phyloP scores from a whole-genome alignment of 1,284 basidiomycete species.

The Marasmius oreades region DNA sequence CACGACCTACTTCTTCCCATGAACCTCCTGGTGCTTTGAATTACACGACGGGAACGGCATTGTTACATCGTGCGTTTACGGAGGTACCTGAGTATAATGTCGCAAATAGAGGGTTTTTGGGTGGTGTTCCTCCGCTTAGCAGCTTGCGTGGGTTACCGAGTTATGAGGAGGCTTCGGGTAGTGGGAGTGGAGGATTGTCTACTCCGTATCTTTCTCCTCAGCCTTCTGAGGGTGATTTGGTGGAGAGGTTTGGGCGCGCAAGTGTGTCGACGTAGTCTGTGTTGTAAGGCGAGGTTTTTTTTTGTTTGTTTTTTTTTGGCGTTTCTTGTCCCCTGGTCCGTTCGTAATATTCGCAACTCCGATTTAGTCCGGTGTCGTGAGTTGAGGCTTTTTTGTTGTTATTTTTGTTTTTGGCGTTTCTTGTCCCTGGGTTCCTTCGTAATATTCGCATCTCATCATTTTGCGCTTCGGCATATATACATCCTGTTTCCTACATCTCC shows the following conservation, averaged over 20 bases:
- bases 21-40: slow-evolving; percentile 7
- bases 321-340: too few species aligned
- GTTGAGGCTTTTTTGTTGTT: too few species aligned
- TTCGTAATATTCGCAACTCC: too few species aligned
- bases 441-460: too few species aligned
- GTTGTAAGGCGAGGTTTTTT: too few species aligned
- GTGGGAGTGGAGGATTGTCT: background rate
- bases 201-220: background rate
- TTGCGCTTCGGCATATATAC: too few species aligned
- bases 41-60: slow-evolving; percentile 28
- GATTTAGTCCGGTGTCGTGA: too few species aligned
- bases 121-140: slow-evolving; percentile 81
- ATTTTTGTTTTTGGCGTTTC: too few species aligned
- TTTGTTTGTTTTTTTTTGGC: too few species aligned
- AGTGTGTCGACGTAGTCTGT: too few species aligned
- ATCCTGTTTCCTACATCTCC: background rate
- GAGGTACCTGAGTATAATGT: slow-evolving; percentile 84
- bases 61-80: slow-evolving; percentile 59
- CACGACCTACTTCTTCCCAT: slow-evolving; percentile 7
- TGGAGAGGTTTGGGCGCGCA: background rate
- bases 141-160: slow-evolving; percentile 73
- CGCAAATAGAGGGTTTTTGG: slow-evolving; percentile 79
- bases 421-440: too few species aligned
- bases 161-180: slow-evolving; percentile 60
- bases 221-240: background rate